These are phyloP conservation scores for Ceratocystis cubensis DNA, from an alignment of 2,329 filamentous ascomycete species.

Conservation along the genomic window DNA sequence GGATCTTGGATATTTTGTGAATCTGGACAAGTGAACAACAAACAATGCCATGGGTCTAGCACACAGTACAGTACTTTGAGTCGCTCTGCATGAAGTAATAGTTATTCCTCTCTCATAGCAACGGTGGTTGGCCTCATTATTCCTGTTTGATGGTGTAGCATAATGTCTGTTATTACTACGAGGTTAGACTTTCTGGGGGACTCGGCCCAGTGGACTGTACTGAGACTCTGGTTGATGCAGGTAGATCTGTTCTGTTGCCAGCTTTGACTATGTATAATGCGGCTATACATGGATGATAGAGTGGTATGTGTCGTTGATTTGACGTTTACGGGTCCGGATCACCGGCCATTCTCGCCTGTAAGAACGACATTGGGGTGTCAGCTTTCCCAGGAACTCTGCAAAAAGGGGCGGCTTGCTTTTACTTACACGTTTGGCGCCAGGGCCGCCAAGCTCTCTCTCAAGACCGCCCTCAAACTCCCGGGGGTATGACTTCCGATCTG, in stretches of 20 bases:
- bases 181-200: conserved; percentile 1
- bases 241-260: conserved; percentile 8
- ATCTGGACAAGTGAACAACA: background rate
- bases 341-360: conserved; percentile 41
- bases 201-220: conserved; percentile 7
- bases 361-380: conserved; percentile 21
- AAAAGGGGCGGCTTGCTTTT: background rate
- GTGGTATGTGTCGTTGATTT: background rate
- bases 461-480: conserved; percentile 61
- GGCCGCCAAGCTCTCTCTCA: conserved; percentile 61
- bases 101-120: too few relatives aligned
- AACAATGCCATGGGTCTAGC: background rate
- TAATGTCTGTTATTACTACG: conserved; percentile 8
- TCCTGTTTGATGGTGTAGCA: background rate
- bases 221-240: conserved; percentile 6
- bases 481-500: conserved; percentile 57
- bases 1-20: background rate
- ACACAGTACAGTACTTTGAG: background rate
- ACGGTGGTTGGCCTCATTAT: too few relatives aligned
- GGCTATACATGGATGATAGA: background rate
- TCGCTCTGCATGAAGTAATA: background rate
- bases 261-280: background rate
- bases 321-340: conserved; percentile 39
- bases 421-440: conserved; percentile 53
- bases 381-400: background rate